Evolutionary conservation across 371 early-diverging fungal genomes (phyloP).

Genomic region (Mortierella sp.): DNA sequence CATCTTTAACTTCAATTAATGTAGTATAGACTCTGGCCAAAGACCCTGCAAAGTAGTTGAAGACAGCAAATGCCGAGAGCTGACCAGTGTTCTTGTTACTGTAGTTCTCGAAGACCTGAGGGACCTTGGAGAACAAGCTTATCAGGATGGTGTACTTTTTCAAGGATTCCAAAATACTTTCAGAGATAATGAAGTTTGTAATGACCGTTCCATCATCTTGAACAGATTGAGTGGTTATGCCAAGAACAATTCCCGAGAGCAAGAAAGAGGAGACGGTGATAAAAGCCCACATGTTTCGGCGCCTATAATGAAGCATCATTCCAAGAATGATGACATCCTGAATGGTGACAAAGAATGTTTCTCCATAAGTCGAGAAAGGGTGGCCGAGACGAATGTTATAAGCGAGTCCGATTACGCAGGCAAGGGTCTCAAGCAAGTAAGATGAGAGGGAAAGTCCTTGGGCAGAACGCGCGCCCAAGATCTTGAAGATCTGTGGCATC

Average conservation of each 20-base stretch:
- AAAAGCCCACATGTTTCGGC: conserved; percentile 55
- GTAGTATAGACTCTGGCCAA: conserved; percentile 94
- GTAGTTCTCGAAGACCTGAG: conserved; percentile 88
- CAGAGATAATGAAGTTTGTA: conserved; percentile 59
- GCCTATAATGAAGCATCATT: conserved; percentile 74
- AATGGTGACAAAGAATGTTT: conserved; percentile 79
- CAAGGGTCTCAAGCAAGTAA: conserved; percentile 87
- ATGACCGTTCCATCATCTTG: conserved; percentile 49
- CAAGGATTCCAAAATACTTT: conserved; percentile 66
- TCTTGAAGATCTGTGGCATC: conserved; percentile 95
- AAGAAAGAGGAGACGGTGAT: conserved; percentile 34
- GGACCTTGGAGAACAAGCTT: conserved; percentile 82
- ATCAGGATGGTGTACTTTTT: conserved; percentile 86
- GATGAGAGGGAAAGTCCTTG: conserved; percentile 86
- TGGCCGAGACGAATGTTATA: conserved; percentile 87
- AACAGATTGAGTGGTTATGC: conserved; percentile 17
- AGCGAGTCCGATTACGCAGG: conserved; percentile 81
- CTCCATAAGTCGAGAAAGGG: conserved; percentile 95
- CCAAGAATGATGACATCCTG: conserved; percentile 85
- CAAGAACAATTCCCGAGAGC: conserved; percentile 40
- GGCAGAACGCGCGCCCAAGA: conserved; percentile 75
- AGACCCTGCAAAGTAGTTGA: conserved; percentile 86
- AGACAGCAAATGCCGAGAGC: conserved; percentile 87
- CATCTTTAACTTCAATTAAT: conserved; percentile 87
- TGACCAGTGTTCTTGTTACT: conserved; percentile 86